A percentile compares a stretch with the other conserved stretches of the same genome.
Conservation (phyloP, 1,284 basidiomycete species). For the Heterobasidion parviporum region DNA sequence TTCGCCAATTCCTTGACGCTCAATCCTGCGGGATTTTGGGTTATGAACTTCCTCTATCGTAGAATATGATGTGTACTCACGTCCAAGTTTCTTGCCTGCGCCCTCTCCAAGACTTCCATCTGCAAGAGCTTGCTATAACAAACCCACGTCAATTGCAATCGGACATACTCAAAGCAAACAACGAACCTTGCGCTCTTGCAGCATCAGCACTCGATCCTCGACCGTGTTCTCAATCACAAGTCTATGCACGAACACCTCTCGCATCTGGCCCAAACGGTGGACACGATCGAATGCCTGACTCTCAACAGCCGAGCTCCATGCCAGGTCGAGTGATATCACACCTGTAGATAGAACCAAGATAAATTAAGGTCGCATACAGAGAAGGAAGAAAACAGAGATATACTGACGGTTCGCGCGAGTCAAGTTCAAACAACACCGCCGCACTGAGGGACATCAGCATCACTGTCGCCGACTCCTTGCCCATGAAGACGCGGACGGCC, state of each 20-base stretch:
- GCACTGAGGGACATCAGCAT: conserved; percentile 55
- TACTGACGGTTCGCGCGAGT: conserved; percentile 44
- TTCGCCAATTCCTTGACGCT: conserved; percentile 35
- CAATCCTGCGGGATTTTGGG: conserved; percentile 22
- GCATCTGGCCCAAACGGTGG: conserved; percentile 46
- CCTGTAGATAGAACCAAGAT: conserved; percentile 6
- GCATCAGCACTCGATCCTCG: conserved; percentile 48
- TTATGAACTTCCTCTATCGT: neutral
- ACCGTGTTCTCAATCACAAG: conserved; percentile 50
- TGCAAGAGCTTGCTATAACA: conserved; percentile 33
- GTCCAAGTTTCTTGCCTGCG: conserved; percentile 43
- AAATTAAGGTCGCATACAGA: no score
- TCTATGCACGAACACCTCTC: conserved; percentile 48
- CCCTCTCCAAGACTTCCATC: conserved; percentile 57
- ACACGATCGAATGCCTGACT: conserved; percentile 40
- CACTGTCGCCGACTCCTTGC: conserved; percentile 40
- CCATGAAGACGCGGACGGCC: conserved; percentile 48
- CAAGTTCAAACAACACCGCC: conserved; percentile 51
- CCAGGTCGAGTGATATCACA: conserved; percentile 54
- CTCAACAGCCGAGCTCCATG: conserved; percentile 55
- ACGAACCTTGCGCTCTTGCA: conserved; percentile 49
- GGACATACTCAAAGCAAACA: neutral
- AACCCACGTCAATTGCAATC: neutral
- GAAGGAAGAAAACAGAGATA: no score
- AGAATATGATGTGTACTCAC: conserved; percentile 27